A percentile compares a stretch with the other conserved stretches of the same genome.
phyloP scores from a whole-genome alignment of 2,329 filamentous ascomycete species.

The Parascedosporium putredinis region DNA sequence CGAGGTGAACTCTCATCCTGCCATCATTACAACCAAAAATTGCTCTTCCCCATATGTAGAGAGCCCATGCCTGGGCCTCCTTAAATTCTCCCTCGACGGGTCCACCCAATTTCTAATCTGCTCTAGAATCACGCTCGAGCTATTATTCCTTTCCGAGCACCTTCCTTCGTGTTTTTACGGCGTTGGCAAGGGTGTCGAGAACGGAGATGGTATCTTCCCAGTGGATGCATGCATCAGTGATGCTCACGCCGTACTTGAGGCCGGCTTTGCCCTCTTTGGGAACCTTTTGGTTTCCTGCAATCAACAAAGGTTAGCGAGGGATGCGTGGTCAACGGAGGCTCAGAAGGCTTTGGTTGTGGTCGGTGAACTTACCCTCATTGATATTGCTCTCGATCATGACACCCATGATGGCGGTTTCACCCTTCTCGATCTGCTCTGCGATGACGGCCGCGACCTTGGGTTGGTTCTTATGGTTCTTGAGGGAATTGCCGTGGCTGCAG shows the following conservation, averaged over 20 bases:
- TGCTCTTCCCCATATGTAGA: too few species aligned
- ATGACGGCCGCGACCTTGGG: conserved; percentile 79
- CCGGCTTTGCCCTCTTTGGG: conserved; percentile 67
- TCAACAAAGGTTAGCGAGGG: background rate
- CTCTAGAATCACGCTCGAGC: background rate
- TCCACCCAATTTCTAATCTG: too few species aligned
- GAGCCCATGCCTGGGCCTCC: too few species aligned
- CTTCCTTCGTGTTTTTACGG: conserved; percentile 64
- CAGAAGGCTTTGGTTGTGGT: too few species aligned
- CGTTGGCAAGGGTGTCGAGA: conserved; percentile 66
- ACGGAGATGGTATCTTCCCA: conserved; percentile 84
- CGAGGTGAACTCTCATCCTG: too few species aligned
- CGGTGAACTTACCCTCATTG: conserved; percentile 51
- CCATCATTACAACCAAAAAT: too few species aligned
- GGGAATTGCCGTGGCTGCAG: conserved; percentile 96
- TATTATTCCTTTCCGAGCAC: conserved; percentile 17
- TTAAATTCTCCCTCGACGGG: too few species aligned
- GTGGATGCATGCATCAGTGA: conserved; percentile 91
- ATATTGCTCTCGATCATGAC: conserved; percentile 99
- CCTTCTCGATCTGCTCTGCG: conserved; percentile 74
- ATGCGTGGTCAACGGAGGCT: background rate
- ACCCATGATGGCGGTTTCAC: conserved; percentile 81
- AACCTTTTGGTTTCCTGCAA: conserved; percentile 61
- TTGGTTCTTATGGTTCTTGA: conserved; percentile 96
- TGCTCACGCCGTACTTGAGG: conserved; percentile 82